phyloP scores from a whole-genome alignment of 2,329 filamentous ascomycete genomes.

The Claviceps humidiphila region DNA sequence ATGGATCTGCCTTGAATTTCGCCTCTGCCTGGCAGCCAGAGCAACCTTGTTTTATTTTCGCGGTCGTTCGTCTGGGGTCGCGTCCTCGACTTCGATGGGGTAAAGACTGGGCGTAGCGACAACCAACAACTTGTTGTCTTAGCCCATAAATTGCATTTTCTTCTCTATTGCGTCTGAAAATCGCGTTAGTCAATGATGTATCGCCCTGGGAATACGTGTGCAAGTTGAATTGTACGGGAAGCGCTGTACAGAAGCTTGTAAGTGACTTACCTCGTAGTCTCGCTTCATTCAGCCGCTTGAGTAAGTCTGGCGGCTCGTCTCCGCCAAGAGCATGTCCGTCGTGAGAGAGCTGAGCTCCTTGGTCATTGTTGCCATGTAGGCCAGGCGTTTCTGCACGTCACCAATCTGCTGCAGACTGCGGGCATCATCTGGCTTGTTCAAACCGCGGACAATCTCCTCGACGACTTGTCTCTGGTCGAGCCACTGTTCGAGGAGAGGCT shows the following conservation, averaged over 20 bases:
- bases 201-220: neutral
- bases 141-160: no score
- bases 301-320: constrained; percentile 1
- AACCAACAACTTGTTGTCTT: no score
- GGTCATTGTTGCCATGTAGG: constrained; percentile 38
- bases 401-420: constrained; percentile 41
- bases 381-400: constrained; percentile 36
- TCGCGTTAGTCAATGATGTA: no score
- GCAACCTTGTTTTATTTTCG: neutral
- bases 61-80: no score
- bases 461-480: constrained; percentile 50
- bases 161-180: no score
- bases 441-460: constrained; percentile 41
- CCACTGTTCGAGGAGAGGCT: constrained; percentile 40
- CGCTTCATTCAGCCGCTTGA: constrained; percentile 4
- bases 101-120: neutral
- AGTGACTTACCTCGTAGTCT: neutral
- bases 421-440: constrained; percentile 36
- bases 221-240: neutral
- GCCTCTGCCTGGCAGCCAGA: neutral
- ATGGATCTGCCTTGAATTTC: neutral
- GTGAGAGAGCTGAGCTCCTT: constrained; percentile 5
- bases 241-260: neutral
- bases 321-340: neutral
- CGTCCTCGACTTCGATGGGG: neutral